Evolutionary conservation across 2,329 filamentous ascomycete species (phyloP), one percentile per base, ranked within the genome.

Genomic region (Sclerotinia sclerotiorum): DNA sequence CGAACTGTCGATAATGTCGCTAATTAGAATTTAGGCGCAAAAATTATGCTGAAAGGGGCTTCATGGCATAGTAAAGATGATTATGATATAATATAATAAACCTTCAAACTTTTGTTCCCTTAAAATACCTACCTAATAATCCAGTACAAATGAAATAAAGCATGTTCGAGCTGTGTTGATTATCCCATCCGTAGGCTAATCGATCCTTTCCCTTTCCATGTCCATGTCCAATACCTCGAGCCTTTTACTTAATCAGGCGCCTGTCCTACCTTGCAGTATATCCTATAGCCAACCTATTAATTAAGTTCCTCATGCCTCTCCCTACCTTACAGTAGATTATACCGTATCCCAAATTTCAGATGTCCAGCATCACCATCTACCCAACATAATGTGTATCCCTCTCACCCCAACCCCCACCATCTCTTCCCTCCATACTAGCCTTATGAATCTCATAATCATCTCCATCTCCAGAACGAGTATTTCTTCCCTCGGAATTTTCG

Each of bases 371-470:
- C 29, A 3, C 7, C 29, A 19, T 52, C 27, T 60, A 61, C 13
- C 42, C 29, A 32, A 42, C 11, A 51, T 44, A 67, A 42, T 67
- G 46, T n/a, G 55, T 49, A 21, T 55, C 65, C 15, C 35, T 67
- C 6, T 39, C 46, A 17, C 17, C 54, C 44, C 64, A 61, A 51
- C 11, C 19, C 32, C 61, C 24, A 5, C 51, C 29, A 2, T 17
- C 44, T 24, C 19, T 5, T 24, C 46, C 27, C 8, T 63, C 60
- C 32, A 63, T 39, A 27, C 60, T 51, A 51, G 48, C 48, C 32
- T 42, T 51, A 4, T 63, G 29, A 39, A 63, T 63, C 5, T 51
- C 60, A 63, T 27, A 51, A 19, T 63, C 55, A n/a, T 61, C 55
- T 27, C 32, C 35, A 61, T 67, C 65, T 61, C 32, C 24, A 17